Evolutionary conservation across 73 alveolate species (phyloP), one percentile per base, ranked within the genome.

Genomic region (Paramecium pentaurelia): DNA sequence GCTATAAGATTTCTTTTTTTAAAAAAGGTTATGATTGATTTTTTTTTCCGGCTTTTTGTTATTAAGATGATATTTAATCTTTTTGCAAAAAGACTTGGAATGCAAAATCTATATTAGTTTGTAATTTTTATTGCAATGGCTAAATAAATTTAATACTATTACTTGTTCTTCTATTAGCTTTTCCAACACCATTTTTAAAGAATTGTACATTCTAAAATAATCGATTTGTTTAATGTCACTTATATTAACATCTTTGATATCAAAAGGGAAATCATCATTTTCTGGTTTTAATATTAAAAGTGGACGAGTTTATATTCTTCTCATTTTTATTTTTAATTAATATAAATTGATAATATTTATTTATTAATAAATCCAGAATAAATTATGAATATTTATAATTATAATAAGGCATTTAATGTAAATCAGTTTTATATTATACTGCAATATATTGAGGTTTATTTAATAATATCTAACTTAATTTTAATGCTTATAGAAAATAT

Each of bases 201-300:
- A 40, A 10, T 14, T 44, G 47, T 80, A 80, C 91, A 80, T 80
- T 25, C 91, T 80, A 20, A 14, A 80, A 32, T 20, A 80, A 30
- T 80, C 91, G 8, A 80, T 18, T 3, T 27, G 25, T 64, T 80
- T 80, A 25, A 80, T 27, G 2, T 80, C 91, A 18, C 14, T 1
- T 3, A 34, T 28, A 45, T 40, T 80, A 3, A 32, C 20, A 20
- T 80, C 37, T 28, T 49, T 44, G 25, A 45, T 45, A 47, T 80
- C 73, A 47, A 80, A 80, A 18, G 91, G 91, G 18, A 80, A 80
- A 47, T 80, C 91, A 58, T 77, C 73, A n/a, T 80, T 14, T 47
- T 80, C 91, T 45, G 77, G 91, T 0, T 80, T 80, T 1, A 77
- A 77, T 18, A 80, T 49, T 37, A 42, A 80, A 10, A 80, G 18